Percentiles rank a stretch among this genome's conserved stretches.
Evolutionary conservation across 768 basidiomycete genomes (phyloP).

Genomic region (Porphyrellus cyaneotinctus): DNA sequence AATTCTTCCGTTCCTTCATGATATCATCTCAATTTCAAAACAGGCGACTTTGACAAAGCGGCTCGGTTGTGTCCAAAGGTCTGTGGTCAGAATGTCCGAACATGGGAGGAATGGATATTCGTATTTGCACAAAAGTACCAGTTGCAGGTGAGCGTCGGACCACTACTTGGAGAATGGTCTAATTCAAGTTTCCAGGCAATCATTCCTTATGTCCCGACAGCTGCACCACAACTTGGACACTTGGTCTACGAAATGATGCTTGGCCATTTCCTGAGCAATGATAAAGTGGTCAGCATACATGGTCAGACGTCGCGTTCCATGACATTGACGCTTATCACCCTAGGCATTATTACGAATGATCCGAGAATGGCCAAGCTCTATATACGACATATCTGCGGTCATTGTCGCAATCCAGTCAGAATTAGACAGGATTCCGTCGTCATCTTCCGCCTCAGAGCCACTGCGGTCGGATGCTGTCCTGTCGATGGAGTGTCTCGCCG

Average conservation of each 20-base stretch:
- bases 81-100: constrained; percentile 68
- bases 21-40: not conserved
- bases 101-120: constrained; percentile 98
- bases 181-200: constrained; percentile 51
- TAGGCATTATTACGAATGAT: constrained; percentile 77
- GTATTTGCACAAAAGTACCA: constrained; percentile 78
- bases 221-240: constrained; percentile 72
- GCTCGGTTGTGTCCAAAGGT: constrained; percentile 83
- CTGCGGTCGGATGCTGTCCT: constrained; percentile 48
- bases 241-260: constrained; percentile 95
- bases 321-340: not conserved
- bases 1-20: not conserved
- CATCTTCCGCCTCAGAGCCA: constrained; percentile 42
- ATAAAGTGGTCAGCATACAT: constrained; percentile 52
- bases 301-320: not conserved
- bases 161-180: not conserved
- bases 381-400: constrained; percentile 85
- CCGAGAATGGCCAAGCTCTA: constrained; percentile 83
- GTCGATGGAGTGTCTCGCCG: constrained; percentile 93
- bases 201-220: constrained; percentile 85
- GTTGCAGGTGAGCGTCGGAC: constrained; percentile 53
- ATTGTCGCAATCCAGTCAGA: constrained; percentile 86
- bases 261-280: constrained; percentile 76
- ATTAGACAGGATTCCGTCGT: constrained; percentile 59
- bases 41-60: constrained; percentile 70